phyloP scores from a whole-genome alignment of 331 rosid genomes.

The Stylosanthes scabra region DNA sequence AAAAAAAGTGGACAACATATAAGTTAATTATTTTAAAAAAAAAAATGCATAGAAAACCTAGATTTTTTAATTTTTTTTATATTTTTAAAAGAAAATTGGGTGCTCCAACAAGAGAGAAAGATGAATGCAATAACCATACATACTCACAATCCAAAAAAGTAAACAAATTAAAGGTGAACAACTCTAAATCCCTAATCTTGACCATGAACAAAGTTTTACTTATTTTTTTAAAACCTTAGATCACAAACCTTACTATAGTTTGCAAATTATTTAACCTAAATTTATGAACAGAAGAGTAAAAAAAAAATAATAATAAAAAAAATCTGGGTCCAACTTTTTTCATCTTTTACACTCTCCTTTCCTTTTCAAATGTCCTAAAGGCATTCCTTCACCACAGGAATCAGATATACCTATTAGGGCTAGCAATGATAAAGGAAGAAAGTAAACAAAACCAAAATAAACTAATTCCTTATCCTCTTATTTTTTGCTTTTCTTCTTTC shows the following conservation, averaged over 20 bases:
- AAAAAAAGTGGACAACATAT: background rate
- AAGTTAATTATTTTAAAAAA: too few species aligned
- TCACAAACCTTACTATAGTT: background rate
- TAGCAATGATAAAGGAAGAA: background rate
- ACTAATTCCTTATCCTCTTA: background rate
- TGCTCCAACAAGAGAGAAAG: constrained; percentile 6
- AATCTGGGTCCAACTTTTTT: background rate
- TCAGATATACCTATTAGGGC: constrained; percentile 27
- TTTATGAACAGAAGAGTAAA: constrained; percentile 5
- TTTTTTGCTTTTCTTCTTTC: constrained; percentile 11
- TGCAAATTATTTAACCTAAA: constrained; percentile 3
- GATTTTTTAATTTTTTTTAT: background rate
- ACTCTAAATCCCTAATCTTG: background rate
- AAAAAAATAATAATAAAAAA: background rate
- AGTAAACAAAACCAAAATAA: background rate
- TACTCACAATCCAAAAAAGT: background rate
- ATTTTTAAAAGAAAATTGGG: constrained; percentile 8
- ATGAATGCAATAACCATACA: background rate
- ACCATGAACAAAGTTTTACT: constrained; percentile 6
- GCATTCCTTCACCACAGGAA: background rate
- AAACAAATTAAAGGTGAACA: background rate
- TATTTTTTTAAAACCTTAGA: background rate
- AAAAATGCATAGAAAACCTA: too few species aligned
- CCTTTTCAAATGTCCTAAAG: background rate
- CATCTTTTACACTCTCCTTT: background rate